Evolutionary conservation across 23 red algal species (phyloP), one percentile per base, ranked within the genome.

Genomic region (Gracilaria vermiculophylla): DNA sequence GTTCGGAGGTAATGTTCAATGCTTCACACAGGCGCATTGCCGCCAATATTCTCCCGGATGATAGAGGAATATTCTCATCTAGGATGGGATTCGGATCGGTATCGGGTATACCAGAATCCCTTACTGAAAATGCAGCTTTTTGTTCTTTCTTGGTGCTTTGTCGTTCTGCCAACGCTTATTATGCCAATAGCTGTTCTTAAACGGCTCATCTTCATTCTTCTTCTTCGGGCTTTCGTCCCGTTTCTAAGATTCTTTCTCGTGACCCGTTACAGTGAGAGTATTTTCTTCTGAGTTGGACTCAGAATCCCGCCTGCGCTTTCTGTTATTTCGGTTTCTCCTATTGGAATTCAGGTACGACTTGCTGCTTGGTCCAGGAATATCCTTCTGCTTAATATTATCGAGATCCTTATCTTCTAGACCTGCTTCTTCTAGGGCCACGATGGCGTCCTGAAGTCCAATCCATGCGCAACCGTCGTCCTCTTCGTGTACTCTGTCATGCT

Each of bases 41-140:
- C 6, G 37, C 28, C 15, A 32, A 8, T 14, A 85, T 45, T 48
- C 42, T 43, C 8, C 80, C 80, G 17, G 80, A 62, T 12, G 80
- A 86, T 19, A 64, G 54, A 24, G 69, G 69, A 13, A 1, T 71
- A n/a, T 48, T 65, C 47, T 86, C 62, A 31, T 74, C 82, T 3
- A 86, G 21, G 43, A 86, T 86, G 12, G 82, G 64, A 58, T 72
- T 86, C 43, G 69, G 69, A 44, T 76, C 82, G 20, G 57, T 10
- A 16, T 2, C 20, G 41, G 33, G 31, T 39, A 47, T 17, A 19
- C 36, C 42, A 32, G 49, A 86, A 48, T 64, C 82, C 82, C 35
- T 50, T 86, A 86, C 32, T 54, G 82, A 86, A 73, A 86, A n/a
- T n/a, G 75, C 44, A 86, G 14, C 58, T n/a, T 25, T 66, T n/a